These are phyloP conservation scores for Myrica gale DNA, from an alignment of 306 rosid species.

Conservation along the genomic window DNA sequence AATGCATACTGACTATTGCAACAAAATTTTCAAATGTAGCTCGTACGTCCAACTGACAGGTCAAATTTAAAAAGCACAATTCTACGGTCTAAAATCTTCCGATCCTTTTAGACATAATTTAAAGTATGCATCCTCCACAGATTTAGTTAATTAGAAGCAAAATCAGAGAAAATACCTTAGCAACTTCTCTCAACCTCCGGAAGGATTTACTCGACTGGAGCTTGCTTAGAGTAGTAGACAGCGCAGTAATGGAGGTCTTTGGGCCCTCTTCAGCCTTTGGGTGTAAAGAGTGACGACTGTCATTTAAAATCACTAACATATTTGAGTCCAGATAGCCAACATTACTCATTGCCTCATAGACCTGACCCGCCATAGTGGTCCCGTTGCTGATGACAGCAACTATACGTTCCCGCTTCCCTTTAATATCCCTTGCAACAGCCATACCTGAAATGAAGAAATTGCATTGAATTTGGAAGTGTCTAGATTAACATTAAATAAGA, in stretches of 20 bases:
- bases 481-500: slow-evolving; percentile 44
- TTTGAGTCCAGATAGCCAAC: slow-evolving; percentile 88
- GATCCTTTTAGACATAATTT: background rate
- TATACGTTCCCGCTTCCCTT: slow-evolving; percentile 75
- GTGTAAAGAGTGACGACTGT: slow-evolving; percentile 76
- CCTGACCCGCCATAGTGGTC: slow-evolving; percentile 89
- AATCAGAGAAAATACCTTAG: slow-evolving; percentile 55
- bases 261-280: slow-evolving; percentile 70
- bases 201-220: slow-evolving; percentile 91
- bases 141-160: background rate
- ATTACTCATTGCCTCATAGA: slow-evolving; percentile 87
- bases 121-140: background rate
- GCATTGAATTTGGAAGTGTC: too few species aligned
- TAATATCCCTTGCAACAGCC: slow-evolving; percentile 91
- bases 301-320: slow-evolving; percentile 86
- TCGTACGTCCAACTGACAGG: too few species aligned
- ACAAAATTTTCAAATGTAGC: background rate
- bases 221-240: slow-evolving; percentile 85
- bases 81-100: slow-evolving; percentile 1
- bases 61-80: too few species aligned
- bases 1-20: background rate
- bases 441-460: slow-evolving; percentile 54
- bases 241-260: slow-evolving; percentile 64
- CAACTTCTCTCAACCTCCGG: slow-evolving; percentile 84
- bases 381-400: slow-evolving; percentile 78